phyloP scores from a whole-genome alignment of 2,329 filamentous ascomycete genomes.

The Aspergillus proliferans region DNA sequence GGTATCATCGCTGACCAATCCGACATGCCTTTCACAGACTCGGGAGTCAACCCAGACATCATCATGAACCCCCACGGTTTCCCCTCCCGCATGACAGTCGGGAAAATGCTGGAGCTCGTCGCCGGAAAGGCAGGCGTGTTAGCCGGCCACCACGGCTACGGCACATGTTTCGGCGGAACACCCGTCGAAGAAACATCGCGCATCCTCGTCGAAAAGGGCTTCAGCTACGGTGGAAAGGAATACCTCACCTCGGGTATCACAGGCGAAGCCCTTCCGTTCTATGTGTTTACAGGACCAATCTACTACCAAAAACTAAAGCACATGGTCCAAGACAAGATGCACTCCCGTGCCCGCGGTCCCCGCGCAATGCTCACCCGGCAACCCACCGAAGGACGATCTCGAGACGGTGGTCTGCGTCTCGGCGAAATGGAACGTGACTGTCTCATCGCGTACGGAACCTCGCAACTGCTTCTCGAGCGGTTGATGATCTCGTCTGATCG shows the following conservation, averaged over 20 bases:
- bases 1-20: constrained; percentile 95
- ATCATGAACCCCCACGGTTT: constrained; percentile 99
- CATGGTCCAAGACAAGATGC: constrained; percentile 99
- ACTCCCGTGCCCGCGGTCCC: constrained; percentile 84
- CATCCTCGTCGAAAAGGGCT: constrained; percentile 78
- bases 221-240: constrained; percentile 95
- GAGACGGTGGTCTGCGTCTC: constrained; percentile 83
- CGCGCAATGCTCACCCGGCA: constrained; percentile 88
- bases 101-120: constrained; percentile 91
- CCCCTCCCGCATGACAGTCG: constrained; percentile 98
- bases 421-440: constrained; percentile 99
- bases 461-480: constrained; percentile 82
- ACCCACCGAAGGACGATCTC: constrained; percentile 88
- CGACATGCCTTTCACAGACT: constrained; percentile 92
- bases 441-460: constrained; percentile 92
- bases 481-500: constrained; percentile 93
- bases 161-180: constrained; percentile 76
- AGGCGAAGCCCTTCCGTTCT: constrained; percentile 85
- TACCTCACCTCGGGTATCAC: constrained; percentile 94
- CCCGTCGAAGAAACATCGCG: constrained; percentile 85
- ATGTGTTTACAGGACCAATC: constrained; percentile 97
- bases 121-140: constrained; percentile 90
- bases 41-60: constrained; percentile 88
- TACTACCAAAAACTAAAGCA: constrained; percentile 99
- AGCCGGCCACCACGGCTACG: constrained; percentile 79